Conservation (phyloP, 2,329 filamentous ascomycete genomes). For the Coniochaeta prunicola region DNA sequence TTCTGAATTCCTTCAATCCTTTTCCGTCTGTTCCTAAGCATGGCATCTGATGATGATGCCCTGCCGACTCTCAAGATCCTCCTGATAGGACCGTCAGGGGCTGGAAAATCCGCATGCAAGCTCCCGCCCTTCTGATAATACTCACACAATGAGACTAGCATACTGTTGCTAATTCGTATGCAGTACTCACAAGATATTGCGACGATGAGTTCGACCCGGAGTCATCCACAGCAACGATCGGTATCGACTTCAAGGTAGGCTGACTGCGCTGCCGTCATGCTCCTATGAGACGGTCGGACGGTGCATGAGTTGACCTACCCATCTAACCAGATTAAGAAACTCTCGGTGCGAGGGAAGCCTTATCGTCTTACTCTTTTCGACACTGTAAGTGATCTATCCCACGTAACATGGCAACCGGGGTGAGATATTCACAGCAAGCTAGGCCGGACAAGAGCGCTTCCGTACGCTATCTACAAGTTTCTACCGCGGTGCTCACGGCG, state of each 20-base stretch:
- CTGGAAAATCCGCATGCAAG: constrained; percentile 46
- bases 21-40: constrained; percentile 8
- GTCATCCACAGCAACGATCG: constrained; percentile 46
- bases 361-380: constrained; percentile 48
- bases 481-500: constrained; percentile 42
- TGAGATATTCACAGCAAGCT: not conserved
- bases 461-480: constrained; percentile 42
- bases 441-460: constrained; percentile 41
- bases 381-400: constrained; percentile 26
- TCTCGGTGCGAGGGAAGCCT: constrained; percentile 42
- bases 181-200: constrained; percentile 47
- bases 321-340: constrained; percentile 38
- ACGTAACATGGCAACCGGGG: too few relatives aligned
- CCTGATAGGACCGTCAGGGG: constrained; percentile 48
- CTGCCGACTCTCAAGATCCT: constrained; percentile 45
- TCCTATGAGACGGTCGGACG: not conserved
- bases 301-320: not conserved
- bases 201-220: constrained; percentile 51
- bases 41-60: constrained; percentile 39
- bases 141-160: not conserved
- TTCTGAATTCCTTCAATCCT: not conserved
- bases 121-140: constrained; percentile 13
- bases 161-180: not conserved
- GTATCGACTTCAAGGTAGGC: constrained; percentile 53
- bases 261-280: constrained; percentile 5